These are phyloP conservation scores for Entomortierella chlamydospora DNA, from an alignment of 192 early-diverging fungal genomes.

Conservation along the genomic window DNA sequence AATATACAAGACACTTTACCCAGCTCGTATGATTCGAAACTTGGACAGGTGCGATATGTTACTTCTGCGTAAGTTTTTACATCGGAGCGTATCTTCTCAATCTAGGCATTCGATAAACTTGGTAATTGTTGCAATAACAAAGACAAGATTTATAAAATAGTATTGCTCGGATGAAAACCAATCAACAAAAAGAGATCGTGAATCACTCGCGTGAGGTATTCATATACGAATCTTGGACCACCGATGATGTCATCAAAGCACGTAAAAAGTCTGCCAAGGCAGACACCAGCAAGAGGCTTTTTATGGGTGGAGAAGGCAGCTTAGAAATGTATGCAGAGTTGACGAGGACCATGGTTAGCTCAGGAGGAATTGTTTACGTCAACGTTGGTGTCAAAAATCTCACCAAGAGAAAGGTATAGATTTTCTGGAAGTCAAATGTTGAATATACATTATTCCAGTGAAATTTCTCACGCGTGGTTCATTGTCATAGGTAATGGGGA, in stretches of 20 bases:
- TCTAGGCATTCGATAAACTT: background rate
- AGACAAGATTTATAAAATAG: background rate
- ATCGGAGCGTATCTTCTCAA: background rate
- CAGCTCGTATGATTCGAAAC: conserved; percentile 46
- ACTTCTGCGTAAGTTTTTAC: conserved; percentile 44
- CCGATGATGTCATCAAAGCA: conserved; percentile 38
- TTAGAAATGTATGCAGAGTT: conserved; percentile 51
- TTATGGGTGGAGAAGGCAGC: conserved; percentile 52
- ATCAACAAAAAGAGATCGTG: conserved; percentile 37
- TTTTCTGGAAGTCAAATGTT: background rate
- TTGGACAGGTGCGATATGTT: conserved; percentile 47
- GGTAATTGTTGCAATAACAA: background rate
- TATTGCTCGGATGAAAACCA: conserved; percentile 31
- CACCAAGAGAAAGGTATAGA: conserved; percentile 43
- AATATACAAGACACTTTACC: conserved; percentile 47
- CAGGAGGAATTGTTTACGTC: conserved; percentile 49
- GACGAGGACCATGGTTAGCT: conserved; percentile 49
- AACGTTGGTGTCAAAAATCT: conserved; percentile 49
- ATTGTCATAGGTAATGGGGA: conserved; percentile 42
- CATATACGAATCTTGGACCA: conserved; percentile 53
- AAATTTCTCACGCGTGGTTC: background rate
- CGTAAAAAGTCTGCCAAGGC: conserved; percentile 46
- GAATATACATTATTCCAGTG: no score
- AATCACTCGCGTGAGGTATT: conserved; percentile 51
- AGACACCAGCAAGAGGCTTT: conserved; percentile 46